These are phyloP conservation scores for Exophiala aquamarina DNA, from an alignment of 2,329 filamentous ascomycete genomes.

Conservation along the genomic window DNA sequence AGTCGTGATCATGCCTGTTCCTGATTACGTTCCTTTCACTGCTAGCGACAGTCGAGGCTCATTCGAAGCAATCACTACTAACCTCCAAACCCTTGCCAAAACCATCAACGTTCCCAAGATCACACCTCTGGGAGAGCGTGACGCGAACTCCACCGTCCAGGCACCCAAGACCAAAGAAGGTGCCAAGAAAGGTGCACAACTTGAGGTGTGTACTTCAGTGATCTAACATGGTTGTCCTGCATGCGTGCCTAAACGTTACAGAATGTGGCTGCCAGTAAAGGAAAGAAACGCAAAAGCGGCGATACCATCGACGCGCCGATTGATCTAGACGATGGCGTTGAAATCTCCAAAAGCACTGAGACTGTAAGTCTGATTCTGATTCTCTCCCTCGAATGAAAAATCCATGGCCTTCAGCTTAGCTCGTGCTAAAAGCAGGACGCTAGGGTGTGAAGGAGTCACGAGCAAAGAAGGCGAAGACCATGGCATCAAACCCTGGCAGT, in stretches of 20 bases:
- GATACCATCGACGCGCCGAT: background rate
- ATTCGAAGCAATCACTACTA: background rate
- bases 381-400: too few relatives aligned
- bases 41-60: background rate
- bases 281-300: conserved; percentile 14
- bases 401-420: too few relatives aligned
- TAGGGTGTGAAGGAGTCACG: background rate
- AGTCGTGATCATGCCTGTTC: too few relatives aligned
- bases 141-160: background rate
- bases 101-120: background rate
- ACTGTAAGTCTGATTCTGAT: too few relatives aligned
- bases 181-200: background rate
- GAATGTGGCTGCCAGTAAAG: background rate
- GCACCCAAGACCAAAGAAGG: background rate
- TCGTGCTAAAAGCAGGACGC: too few relatives aligned
- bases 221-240: too few relatives aligned
- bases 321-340: conserved; percentile 5
- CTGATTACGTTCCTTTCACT: too few relatives aligned
- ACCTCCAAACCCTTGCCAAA: background rate
- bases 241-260: too few relatives aligned
- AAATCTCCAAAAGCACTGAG: background rate
- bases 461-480: background rate
- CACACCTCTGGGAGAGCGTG: background rate
- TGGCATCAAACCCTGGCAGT: too few relatives aligned
- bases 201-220: too few relatives aligned